phyloP scores from a whole-genome alignment of 805 yeast genomes.

The Candida taoyuanica region DNA sequence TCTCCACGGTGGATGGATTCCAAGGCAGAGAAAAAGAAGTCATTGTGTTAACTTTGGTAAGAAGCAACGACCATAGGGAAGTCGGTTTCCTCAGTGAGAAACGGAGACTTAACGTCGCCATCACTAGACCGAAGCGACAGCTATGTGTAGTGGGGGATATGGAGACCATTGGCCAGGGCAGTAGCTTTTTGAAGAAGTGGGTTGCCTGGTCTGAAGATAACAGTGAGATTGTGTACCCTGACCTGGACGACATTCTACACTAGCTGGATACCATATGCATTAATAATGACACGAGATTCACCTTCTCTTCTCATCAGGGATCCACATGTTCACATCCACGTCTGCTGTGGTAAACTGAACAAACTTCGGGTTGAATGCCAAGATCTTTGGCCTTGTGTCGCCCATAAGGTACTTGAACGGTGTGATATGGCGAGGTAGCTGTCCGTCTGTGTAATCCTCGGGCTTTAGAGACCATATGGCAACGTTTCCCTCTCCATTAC shows the following conservation, averaged over 20 bases:
- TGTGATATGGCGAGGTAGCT: slow-evolving; percentile 25
- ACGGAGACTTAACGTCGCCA: slow-evolving; percentile 86
- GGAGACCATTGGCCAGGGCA: slow-evolving; percentile 49
- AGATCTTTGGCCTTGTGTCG: slow-evolving; percentile 35
- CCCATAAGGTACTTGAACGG: slow-evolving; percentile 19
- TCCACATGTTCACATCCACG: slow-evolving; percentile 21
- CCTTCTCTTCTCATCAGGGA: slow-evolving; percentile 13
- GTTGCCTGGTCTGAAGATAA: slow-evolving; percentile 61
- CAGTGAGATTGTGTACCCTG: slow-evolving; percentile 57
- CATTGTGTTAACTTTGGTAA: slow-evolving; percentile 72
- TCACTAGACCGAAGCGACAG: slow-evolving; percentile 85
- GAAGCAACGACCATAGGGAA: slow-evolving; percentile 66
- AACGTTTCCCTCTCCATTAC: slow-evolving; percentile 46
- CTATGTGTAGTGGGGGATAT: slow-evolving; percentile 83
- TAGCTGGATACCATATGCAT: background rate
- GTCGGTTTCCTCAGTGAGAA: slow-evolving; percentile 81
- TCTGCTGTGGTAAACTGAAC: slow-evolving; percentile 25
- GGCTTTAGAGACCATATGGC: slow-evolving; percentile 51
- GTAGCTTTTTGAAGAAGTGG: slow-evolving; percentile 58
- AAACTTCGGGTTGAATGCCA: slow-evolving; percentile 38
- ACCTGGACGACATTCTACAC: slow-evolving; percentile 35
- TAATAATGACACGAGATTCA: too few relatives aligned
- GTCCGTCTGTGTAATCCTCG: slow-evolving; percentile 19
- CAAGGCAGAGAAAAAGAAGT: slow-evolving; percentile 95
- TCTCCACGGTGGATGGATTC: slow-evolving; percentile 92